A percentile compares a stretch with the other conserved stretches of the same genome.
Evolutionary conservation across 2,329 filamentous ascomycete genomes (phyloP).

Genomic region (Botrytis fragariae): DNA sequence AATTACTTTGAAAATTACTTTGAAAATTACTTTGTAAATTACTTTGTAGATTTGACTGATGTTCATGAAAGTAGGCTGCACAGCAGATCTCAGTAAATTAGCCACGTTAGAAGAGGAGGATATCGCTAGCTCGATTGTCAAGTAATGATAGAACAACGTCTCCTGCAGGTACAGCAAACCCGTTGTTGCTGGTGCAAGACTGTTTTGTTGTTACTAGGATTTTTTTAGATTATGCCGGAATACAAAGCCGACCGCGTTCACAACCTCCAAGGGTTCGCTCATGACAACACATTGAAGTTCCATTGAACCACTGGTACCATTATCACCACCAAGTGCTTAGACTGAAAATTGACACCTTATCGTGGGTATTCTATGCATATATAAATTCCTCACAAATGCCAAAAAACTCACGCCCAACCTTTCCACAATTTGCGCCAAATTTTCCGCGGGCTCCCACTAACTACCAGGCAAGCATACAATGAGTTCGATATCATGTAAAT

Average conservation of each 20-base stretch:
- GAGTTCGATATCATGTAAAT: neutral
- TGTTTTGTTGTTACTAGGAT: neutral
- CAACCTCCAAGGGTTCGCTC: neutral
- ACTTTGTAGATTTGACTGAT: neutral
- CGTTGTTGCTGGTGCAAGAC: neutral
- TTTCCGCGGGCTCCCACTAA: slow-evolving; percentile 3
- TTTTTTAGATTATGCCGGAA: neutral
- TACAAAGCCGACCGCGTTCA: neutral
- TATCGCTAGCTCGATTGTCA: neutral
- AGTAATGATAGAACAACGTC: neutral
- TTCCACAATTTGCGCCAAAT: slow-evolving; percentile 12
- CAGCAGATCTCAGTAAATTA: neutral
- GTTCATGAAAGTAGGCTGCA: neutral
- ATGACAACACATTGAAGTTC: neutral
- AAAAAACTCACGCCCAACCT: neutral
- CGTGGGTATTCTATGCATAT: neutral
- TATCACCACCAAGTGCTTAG: neutral
- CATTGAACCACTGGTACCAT: neutral
- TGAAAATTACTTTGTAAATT: neutral
- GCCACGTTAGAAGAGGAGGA: neutral
- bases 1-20: neutral
- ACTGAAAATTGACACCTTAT: neutral
- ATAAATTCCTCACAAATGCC: neutral
- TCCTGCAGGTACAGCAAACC: slow-evolving; percentile 5
- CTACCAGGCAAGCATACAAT: neutral